These are phyloP conservation scores for Pythium sukuiense DNA, from an alignment of 352 stramenopile species.

Conservation along the genomic window DNA sequence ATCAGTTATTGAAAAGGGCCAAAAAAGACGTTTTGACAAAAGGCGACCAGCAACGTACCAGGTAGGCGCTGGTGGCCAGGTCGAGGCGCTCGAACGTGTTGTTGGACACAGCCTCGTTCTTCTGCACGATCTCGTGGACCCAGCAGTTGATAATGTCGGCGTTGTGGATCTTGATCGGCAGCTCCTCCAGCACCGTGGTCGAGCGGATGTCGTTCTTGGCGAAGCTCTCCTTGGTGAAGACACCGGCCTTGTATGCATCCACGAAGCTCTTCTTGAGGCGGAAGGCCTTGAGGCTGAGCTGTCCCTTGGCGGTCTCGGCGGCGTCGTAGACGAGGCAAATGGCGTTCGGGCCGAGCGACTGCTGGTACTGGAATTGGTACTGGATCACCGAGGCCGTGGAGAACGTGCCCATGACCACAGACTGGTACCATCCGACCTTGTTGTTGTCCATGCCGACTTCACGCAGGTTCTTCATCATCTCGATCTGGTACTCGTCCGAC, in stretches of 20 bases:
- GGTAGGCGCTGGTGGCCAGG: constrained; percentile 94
- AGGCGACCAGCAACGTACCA: constrained; percentile 32
- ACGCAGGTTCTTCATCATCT: constrained; percentile 99
- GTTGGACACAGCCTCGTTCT: constrained; percentile 58
- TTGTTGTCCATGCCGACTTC: constrained; percentile 99
- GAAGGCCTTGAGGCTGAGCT: constrained; percentile 95
- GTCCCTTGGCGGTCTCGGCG: constrained; percentile 93
- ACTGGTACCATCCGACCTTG: constrained; percentile 99
- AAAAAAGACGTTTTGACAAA: background rate
- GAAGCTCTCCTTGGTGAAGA: constrained; percentile 86
- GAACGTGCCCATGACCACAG: constrained; percentile 96
- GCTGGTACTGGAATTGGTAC: constrained; percentile 97
- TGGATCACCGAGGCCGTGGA: constrained; percentile 94
- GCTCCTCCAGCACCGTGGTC: constrained; percentile 93
- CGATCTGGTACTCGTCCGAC: constrained; percentile 95
- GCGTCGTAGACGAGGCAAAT: constrained; percentile 99
- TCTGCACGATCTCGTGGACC: constrained; percentile 87
- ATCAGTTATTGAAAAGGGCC: background rate
- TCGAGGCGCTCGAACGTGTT: constrained; percentile 95
- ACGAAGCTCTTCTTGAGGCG: constrained; percentile 95
- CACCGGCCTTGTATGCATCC: constrained; percentile 85
- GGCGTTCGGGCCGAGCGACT: constrained; percentile 95
- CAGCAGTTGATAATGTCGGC: constrained; percentile 93
- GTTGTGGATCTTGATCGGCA: constrained; percentile 96
- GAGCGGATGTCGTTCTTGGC: constrained; percentile 83